These are phyloP conservation scores for Claviceps pusilla DNA, from an alignment of 2,329 filamentous ascomycete species.

Conservation along the genomic window DNA sequence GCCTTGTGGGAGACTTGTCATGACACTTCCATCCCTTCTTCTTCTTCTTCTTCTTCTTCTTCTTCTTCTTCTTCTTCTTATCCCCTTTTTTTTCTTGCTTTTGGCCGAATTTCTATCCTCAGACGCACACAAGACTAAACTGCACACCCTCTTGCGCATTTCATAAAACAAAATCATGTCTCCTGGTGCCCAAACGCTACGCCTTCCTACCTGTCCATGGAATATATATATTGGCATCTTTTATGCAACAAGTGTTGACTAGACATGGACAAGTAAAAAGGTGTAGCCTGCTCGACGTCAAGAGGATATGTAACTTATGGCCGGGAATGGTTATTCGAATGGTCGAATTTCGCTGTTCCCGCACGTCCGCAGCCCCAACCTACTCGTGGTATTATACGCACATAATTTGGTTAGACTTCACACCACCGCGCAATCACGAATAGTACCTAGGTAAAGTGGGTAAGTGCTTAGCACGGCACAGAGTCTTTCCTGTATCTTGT, in stretches of 20 bases:
- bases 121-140: neutral
- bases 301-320: neutral
- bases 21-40: too few relatives aligned
- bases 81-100: neutral
- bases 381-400: neutral
- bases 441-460: neutral
- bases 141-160: neutral
- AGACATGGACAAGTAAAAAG: neutral
- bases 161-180: neutral
- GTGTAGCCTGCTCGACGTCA: too few relatives aligned
- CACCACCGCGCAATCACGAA: neutral
- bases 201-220: too few relatives aligned
- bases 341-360: neutral
- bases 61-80: too few relatives aligned
- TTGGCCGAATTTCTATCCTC: neutral
- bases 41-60: too few relatives aligned
- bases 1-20: too few relatives aligned
- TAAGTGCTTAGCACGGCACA: neutral
- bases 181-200: too few relatives aligned
- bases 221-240: too few relatives aligned
- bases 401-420: neutral
- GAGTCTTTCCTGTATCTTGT: neutral
- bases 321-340: neutral
- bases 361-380: neutral
- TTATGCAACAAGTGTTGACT: too few relatives aligned